These are phyloP conservation scores for Pseudogymnoascus sp. DNA, from an alignment of 2,329 filamentous ascomycete species.

Conservation along the genomic window DNA sequence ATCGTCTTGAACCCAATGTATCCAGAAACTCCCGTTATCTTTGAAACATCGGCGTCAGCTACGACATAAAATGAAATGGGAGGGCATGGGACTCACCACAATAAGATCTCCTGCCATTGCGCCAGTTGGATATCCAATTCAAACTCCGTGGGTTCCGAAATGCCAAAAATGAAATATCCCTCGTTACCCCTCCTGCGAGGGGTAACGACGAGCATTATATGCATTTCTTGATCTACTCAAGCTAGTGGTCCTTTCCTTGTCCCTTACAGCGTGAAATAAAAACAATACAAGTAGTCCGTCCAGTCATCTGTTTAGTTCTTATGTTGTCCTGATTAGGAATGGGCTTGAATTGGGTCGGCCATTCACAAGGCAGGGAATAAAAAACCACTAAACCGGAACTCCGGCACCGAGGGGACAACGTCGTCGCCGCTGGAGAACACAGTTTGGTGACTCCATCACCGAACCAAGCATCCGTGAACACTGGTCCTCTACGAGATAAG, in stretches of 20 bases:
- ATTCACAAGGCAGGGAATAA: neutral
- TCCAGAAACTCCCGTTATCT: conserved; percentile 22
- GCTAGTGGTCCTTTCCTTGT: neutral
- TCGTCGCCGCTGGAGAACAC: neutral
- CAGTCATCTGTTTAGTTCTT: neutral
- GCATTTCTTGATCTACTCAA: neutral
- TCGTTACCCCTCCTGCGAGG: neutral
- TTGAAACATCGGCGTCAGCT: neutral
- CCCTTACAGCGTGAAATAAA: neutral
- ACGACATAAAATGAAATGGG: neutral
- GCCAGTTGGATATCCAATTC: neutral
- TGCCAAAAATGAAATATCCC: neutral
- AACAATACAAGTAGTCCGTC: neutral
- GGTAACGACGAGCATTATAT: neutral
- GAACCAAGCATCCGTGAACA: neutral
- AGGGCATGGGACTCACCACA: conserved; percentile 7
- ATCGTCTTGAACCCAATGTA: conserved; percentile 18
- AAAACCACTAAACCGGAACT: neutral
- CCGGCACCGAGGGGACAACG: neutral
- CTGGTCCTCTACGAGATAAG: neutral
- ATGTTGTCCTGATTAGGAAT: neutral
- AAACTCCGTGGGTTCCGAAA: neutral
- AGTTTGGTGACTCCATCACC: neutral
- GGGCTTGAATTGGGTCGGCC: neutral
- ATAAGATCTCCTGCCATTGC: conserved; percentile 16